Conservation (phyloP, 148 eudicot genomes). For the Nepenthes mirabilis region DNA sequence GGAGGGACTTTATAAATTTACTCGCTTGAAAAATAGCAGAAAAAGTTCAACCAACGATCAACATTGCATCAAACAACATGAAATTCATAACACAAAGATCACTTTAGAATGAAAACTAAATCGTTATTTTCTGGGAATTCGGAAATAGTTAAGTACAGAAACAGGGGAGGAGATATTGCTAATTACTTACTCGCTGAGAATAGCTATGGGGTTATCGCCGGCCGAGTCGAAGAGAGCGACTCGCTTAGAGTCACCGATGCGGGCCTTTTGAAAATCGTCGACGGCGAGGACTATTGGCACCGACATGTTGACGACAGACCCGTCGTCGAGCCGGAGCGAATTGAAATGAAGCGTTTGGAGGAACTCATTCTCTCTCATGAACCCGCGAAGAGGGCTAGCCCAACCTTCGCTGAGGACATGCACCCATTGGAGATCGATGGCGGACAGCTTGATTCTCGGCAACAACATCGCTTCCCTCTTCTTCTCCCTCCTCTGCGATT, state of each 20-base stretch:
- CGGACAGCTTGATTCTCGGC: constrained; percentile 39
- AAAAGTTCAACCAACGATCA: no score
- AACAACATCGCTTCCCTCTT: constrained; percentile 20
- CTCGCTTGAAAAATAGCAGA: no score
- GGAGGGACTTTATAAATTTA: no score
- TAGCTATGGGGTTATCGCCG: constrained; percentile 38
- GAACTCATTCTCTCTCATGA: constrained; percentile 93
- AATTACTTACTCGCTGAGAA: constrained; percentile 53
- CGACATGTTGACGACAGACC: constrained; percentile 77
- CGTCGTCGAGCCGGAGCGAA: constrained; percentile 58
- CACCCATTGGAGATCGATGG: constrained; percentile 74
- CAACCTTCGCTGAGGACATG: constrained; percentile 94
- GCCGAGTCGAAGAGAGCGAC: constrained; percentile 52
- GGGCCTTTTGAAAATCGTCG: constrained; percentile 41
- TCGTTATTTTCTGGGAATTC: no score
- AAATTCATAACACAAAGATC: no score
- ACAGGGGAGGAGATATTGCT: neutral
- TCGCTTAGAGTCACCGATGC: constrained; percentile 28
- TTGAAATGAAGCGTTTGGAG: constrained; percentile 99
- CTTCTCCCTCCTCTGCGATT: constrained; percentile 15
- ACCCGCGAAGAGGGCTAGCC: constrained; percentile 86
- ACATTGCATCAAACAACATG: no score
- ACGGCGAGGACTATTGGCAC: constrained; percentile 85
- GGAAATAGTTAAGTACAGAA: neutral
- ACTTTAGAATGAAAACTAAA: no score